phyloP scores from a whole-genome alignment of 257 asterid genomes.

The Primulina eburnea region DNA sequence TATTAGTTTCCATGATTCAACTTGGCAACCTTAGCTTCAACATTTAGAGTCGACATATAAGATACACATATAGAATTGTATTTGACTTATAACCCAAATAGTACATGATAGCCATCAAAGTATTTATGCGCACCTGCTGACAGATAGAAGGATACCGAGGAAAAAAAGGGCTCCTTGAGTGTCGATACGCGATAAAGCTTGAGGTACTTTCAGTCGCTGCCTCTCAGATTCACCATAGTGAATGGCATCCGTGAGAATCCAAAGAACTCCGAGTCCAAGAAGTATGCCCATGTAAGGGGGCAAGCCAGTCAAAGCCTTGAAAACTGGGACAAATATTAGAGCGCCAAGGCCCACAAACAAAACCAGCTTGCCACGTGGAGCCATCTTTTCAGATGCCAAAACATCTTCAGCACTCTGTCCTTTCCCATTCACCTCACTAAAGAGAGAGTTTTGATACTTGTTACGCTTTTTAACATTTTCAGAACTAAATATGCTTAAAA shows the following conservation, averaged over 20 bases:
- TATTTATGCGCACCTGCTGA: slow-evolving; percentile 68
- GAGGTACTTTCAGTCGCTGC: slow-evolving; percentile 82
- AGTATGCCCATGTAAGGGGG: slow-evolving; percentile 97
- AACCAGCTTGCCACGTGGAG: slow-evolving; percentile 96
- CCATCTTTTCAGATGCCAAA: slow-evolving; percentile 90
- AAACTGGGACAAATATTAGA: slow-evolving; percentile 78
- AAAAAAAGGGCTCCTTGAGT: slow-evolving; percentile 97
- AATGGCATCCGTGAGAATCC: slow-evolving; percentile 95
- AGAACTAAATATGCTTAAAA: slow-evolving; percentile 14
- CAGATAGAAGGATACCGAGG: slow-evolving; percentile 97
- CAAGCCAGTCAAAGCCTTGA: slow-evolving; percentile 83
- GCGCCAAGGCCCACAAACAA: slow-evolving; percentile 85
- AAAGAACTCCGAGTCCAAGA: slow-evolving; percentile 92
- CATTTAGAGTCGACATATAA: background rate
- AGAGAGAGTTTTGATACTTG: slow-evolving; percentile 10
- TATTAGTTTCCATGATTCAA: no score
- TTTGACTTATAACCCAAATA: background rate
- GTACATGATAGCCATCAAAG: background rate
- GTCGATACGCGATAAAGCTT: slow-evolving; percentile 93
- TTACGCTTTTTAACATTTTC: slow-evolving; percentile 4
- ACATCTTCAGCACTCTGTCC: slow-evolving; percentile 59
- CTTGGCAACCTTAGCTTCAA: no score
- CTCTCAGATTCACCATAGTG: slow-evolving; percentile 94
- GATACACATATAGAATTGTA: background rate
- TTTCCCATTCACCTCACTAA: slow-evolving; percentile 70